phyloP scores from a whole-genome alignment of 2,329 filamentous ascomycete genomes.

The Aspergillus sergii region DNA sequence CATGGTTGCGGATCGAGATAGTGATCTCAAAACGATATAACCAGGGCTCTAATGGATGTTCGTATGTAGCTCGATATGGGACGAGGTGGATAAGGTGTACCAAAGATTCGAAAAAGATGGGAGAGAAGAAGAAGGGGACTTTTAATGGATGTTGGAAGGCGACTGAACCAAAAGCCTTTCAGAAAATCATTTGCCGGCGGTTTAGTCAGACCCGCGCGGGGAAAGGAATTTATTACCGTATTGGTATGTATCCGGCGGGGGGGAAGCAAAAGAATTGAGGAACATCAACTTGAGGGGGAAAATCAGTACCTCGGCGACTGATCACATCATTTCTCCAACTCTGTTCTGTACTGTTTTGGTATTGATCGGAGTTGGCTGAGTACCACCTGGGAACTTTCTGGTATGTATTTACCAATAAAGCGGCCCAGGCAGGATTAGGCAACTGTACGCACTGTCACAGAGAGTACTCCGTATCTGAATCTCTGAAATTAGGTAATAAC shows the following conservation, averaged over 20 bases:
- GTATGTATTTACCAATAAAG: not conserved
- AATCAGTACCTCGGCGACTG: not conserved
- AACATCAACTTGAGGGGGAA: not conserved
- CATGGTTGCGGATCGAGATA: constrained; percentile 29
- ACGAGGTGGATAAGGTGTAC: not conserved
- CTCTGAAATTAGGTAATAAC: not conserved
- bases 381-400: not conserved
- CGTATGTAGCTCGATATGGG: not conserved
- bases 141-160: constrained; percentile 6
- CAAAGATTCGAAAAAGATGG: not conserved
- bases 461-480: not conserved
- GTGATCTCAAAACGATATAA: not conserved
- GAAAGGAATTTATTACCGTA: constrained; percentile 1
- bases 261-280: not conserved
- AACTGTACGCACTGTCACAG: not conserved
- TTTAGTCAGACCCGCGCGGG: constrained; percentile 13
- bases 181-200: constrained; percentile 6
- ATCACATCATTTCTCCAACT: constrained; percentile 9
- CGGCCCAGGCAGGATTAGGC: not conserved
- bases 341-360: not conserved
- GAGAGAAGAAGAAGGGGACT: not conserved
- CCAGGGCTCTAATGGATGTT: not conserved
- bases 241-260: constrained; percentile 10
- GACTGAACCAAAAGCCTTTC: not conserved
- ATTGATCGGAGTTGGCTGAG: not conserved